phyloP scores from a whole-genome alignment of 805 yeast species.

The Saccharomycopsis sp. region DNA sequence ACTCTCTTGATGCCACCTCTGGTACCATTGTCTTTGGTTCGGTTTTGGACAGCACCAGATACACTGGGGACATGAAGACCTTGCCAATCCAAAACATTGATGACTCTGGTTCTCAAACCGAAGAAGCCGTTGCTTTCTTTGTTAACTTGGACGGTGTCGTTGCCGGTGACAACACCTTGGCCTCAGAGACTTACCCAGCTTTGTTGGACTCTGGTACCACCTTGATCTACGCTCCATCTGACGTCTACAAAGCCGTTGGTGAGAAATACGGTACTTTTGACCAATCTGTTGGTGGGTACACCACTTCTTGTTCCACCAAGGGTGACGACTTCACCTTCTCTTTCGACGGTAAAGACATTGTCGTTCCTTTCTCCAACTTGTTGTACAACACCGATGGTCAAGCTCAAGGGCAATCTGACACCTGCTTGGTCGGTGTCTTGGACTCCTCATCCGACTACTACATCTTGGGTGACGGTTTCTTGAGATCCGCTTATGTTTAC shows the following conservation, averaged over 20 bases:
- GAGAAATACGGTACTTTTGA: conserved; percentile 30
- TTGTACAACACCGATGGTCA: conserved; percentile 19
- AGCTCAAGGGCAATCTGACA: conserved; percentile 2
- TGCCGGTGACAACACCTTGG: conserved; percentile 22
- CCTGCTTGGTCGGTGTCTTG: conserved; percentile 16
- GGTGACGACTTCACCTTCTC: conserved; percentile 22
- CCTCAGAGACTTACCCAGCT: conserved; percentile 29
- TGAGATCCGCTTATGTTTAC: conserved; percentile 53
- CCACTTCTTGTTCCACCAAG: conserved; percentile 8
- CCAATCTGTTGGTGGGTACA: conserved; percentile 23
- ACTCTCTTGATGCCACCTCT: conserved; percentile 30
- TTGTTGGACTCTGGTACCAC: conserved; percentile 39
- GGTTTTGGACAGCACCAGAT: conserved; percentile 51
- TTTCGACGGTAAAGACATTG: conserved; percentile 49
- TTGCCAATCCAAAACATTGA: conserved; percentile 43
- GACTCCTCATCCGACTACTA: conserved; percentile 15
- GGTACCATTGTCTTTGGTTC: conserved; percentile 67
- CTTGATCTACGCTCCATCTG: conserved; percentile 36
- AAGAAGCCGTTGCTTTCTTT: conserved; percentile 43
- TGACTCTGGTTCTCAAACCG: conserved; percentile 26
- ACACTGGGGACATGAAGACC: conserved; percentile 41
- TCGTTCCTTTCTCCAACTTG: conserved; percentile 38
- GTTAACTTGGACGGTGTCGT: conserved; percentile 25
- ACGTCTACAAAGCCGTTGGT: conserved; percentile 24
- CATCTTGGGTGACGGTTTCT: conserved; percentile 48